Base-by-base conservation (phyloP, 139 green algal species). In the Picochlorum sp. region DNA sequence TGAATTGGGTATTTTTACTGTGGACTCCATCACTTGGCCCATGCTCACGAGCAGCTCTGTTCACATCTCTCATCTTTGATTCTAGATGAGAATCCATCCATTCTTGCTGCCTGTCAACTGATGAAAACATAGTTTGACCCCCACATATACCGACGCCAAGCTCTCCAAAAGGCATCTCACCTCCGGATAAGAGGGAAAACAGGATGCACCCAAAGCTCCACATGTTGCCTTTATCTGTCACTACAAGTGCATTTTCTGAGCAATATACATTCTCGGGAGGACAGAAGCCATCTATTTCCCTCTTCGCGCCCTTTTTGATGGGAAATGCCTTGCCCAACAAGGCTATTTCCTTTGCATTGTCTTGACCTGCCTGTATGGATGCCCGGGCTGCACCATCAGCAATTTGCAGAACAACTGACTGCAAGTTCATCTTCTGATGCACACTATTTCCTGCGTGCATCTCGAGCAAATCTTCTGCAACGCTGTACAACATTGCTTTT, bases 171-270 rank as follows among this genome's bases (percentile, higher is more conserved):
- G 71, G 71, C 52, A 78, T 47, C 28, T 69, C 58, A 16, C 60
- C 57, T 15, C 65, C 71, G 45, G 60, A 66, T 3, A 78, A 67
- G 38, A 78, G 56, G 45, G 57, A 55, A 62, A 78, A 78, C 8
- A 78, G 60, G 9, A 73, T 56, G 5, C 72, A 45, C 16, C 71
- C 71, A 59, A 78, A 47, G 34, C 66, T 61, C 71, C 71, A 78
- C 61, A 78, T 66, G 59, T 78, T 65, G 41, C 51, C 44, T 52
- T 66, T 49, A 18, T 45, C 63, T 14, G 57, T 77, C 47, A 64
- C 61, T 7, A 21, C 47, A 54, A 26, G 47, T 21, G n/a, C 47
- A 54, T 67, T 45, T 11, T 34, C n/a, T 60, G 64, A 44, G 58
- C 63, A 77, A 21, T 59, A 49, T 31, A 64, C 66, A 55, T 67